Evolutionary conservation across 805 yeast genomes (phyloP), one percentile per base, ranked within the genome.

Genomic region (Tetrapisispora pingtungensis): DNA sequence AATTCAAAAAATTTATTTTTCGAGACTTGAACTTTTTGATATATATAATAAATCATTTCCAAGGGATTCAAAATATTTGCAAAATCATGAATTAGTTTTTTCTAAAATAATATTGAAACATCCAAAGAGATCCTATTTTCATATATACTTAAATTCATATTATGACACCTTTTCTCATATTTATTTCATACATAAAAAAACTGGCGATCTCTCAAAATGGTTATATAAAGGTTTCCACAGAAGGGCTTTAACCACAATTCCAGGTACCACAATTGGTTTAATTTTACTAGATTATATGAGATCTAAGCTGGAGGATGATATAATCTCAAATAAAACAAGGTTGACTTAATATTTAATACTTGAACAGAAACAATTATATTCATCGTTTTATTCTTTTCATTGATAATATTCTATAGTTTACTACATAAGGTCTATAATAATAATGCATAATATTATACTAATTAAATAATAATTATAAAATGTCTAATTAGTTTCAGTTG

Each of bases 191-290:
- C 75, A 76, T 52, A 63, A 66, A 15, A 79, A 76, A 44, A 73
- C 85, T 3, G 70, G 70, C 26, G 41, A 50, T 17, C 38, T 49
- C 80, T 57, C 73, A 32, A 72, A 72, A 22, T 79, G 89, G 76
- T 72, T 80, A 10, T 90, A 88, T 57, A 80, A 78, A 50, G 97
- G 97, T 0, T 86, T 84, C 57, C 67, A 73, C 7, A 67, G 81
- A 46, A 82, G 81, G 48, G 82, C 95, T 0, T 56, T 84, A 40
- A 74, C 86, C 0, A 78, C 84, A 1, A 76, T 89, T 36, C 97
- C 97, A 1, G 86, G 95, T 2, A 85, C 96, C 1, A 83, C 94
- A 35, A 75, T 87, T 35, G 96, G 96, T 0, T 68, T 90, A 33
- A 66, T 90, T 40, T 86, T 86, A 14, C 78, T 90, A 61, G 97